Evolutionary conservation across 1,139 yeast species (phyloP).

Genomic region (Magnusiomyces magnusii): DNA sequence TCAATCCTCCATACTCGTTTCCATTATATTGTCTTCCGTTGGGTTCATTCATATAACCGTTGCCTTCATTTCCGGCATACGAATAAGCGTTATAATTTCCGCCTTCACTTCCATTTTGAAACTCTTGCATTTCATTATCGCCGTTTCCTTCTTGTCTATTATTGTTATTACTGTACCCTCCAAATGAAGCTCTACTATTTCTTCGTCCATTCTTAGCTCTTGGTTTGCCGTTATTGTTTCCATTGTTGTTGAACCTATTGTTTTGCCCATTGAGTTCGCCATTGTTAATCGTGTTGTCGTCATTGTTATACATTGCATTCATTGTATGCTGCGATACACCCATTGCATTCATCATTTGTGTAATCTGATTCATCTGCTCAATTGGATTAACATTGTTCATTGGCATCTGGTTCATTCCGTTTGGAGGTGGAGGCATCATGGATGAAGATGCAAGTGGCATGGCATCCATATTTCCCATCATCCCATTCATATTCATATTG

Average conservation of each 20-base stretch:
- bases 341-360: not conserved
- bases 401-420: not conserved
- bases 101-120: not conserved
- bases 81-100: not conserved
- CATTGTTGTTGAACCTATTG: conserved; percentile 1
- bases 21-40: not conserved
- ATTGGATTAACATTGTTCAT: not conserved
- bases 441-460: not conserved
- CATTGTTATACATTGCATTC: not conserved
- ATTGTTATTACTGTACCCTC: not conserved
- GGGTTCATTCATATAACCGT: not conserved
- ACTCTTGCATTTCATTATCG: not conserved
- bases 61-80: not conserved
- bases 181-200: not conserved
- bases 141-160: not conserved
- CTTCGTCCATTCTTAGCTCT: not conserved
- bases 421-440: not conserved
- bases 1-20: not conserved
- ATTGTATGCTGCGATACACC: not conserved
- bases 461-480: not conserved
- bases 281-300: not conserved
- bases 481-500: not conserved
- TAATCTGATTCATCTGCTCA: not conserved
- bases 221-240: not conserved
- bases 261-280: not conserved